Percentiles rank a stretch among this genome's conserved stretches.
phyloP scores from a whole-genome alignment of 75 land plant genomes.

The Sequoiadendron giganteum region DNA sequence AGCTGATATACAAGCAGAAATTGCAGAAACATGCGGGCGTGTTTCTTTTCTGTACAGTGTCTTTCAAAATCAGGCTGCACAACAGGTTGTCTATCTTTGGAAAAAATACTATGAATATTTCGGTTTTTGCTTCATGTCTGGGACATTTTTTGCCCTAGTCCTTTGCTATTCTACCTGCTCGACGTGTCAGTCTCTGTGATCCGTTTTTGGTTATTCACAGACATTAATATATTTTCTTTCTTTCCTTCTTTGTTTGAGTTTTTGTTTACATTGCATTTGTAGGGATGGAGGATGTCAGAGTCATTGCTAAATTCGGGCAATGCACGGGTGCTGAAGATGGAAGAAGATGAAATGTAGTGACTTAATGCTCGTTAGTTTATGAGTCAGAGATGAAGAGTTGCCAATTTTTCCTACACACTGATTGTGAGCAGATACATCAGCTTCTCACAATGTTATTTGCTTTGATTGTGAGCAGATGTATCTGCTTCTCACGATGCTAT shows the following conservation, averaged over 20 bases:
- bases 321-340: constrained; percentile 33
- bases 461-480: not conserved
- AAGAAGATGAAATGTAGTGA: not conserved
- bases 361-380: not conserved
- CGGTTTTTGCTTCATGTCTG: too few species aligned
- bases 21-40: constrained; percentile 51
- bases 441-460: not conserved
- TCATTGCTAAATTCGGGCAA: constrained; percentile 66
- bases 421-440: not conserved
- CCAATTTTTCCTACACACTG: not conserved
- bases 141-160: not conserved
- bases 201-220: too few species aligned
- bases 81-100: constrained; percentile 38
- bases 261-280: not conserved
- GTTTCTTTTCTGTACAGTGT: constrained; percentile 44
- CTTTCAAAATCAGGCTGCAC: constrained; percentile 56
- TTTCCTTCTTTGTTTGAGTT: not conserved
- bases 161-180: not conserved
- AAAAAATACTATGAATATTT: not conserved
- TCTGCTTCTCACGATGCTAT: not conserved
- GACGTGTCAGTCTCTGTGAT: not conserved
- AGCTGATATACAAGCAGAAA: constrained; percentile 29
- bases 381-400: not conserved
- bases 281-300: constrained; percentile 81
- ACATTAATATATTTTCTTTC: too few species aligned